These are phyloP conservation scores for Kappamyces sp. DNA, from an alignment of 192 early-diverging fungal genomes.

Conservation along the genomic window DNA sequence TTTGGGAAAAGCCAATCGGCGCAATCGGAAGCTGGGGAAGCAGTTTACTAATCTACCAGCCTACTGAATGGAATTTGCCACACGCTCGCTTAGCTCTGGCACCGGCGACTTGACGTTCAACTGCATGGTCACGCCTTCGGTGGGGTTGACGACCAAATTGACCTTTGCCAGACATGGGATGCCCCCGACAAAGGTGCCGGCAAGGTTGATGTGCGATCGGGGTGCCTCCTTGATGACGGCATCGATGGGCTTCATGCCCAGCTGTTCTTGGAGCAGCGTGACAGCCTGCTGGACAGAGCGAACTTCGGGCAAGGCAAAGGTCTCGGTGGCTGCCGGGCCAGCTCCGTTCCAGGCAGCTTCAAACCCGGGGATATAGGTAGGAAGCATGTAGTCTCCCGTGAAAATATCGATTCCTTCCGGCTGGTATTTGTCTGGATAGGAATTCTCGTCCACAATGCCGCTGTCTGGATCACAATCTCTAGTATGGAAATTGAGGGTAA, in stretches of 20 bases:
- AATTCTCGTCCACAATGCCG: constrained; percentile 40
- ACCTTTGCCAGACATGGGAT: constrained; percentile 67
- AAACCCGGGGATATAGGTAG: constrained; percentile 80
- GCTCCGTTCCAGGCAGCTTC: constrained; percentile 71
- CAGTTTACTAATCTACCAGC: constrained; percentile 11
- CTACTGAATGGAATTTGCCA: constrained; percentile 66
- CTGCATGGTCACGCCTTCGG: constrained; percentile 87
- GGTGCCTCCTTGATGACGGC: constrained; percentile 55
- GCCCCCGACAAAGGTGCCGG: constrained; percentile 83
- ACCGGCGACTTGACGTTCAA: constrained; percentile 72
- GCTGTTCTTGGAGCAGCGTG: constrained; percentile 59
- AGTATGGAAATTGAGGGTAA: constrained; percentile 80
- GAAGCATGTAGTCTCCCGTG: constrained; percentile 83
- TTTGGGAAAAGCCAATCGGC: too few relatives aligned
- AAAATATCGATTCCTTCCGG: constrained; percentile 81
- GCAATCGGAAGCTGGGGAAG: neutral
- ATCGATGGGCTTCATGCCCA: constrained; percentile 85
- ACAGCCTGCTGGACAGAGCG: constrained; percentile 74
- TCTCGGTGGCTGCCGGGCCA: constrained; percentile 75
- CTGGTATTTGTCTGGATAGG: constrained; percentile 24
- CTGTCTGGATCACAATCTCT: constrained; percentile 95
- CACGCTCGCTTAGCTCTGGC: constrained; percentile 57
- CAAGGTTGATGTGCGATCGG: constrained; percentile 80
- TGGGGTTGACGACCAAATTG: constrained; percentile 81
- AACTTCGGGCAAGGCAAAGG: constrained; percentile 76